Percentiles rank a stretch among this genome's conserved stretches.
These are phyloP conservation scores for Xylaria palmicola DNA, from an alignment of 495 filamentous ascomycete species.

Conservation along the genomic window DNA sequence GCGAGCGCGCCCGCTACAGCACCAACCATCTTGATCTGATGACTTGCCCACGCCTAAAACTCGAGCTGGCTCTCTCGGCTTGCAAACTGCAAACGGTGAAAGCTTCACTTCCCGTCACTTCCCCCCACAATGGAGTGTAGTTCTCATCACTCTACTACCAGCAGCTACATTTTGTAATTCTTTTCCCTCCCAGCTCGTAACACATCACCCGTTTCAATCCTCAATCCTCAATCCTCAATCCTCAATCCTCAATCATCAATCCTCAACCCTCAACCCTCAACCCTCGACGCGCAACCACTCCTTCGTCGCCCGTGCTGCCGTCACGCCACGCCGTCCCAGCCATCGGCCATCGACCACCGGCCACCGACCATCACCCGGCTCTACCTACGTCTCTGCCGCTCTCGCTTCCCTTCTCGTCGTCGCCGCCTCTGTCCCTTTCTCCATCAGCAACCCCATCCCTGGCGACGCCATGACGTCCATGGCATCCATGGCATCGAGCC, in stretches of 20 bases:
- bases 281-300: background rate
- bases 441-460: conserved; percentile 1
- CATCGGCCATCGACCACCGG: conserved; percentile 4
- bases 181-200: background rate
- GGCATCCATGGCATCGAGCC: conserved; percentile 29
- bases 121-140: conserved; percentile 7
- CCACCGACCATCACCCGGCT: too few species aligned
- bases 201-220: too few species aligned
- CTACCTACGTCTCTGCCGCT: background rate
- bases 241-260: background rate
- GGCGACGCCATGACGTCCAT: conserved; percentile 2
- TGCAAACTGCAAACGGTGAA: conserved; percentile 1
- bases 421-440: background rate
- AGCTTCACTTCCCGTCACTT: background rate
- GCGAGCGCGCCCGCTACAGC: background rate
- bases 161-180: background rate
- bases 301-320: background rate
- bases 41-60: conserved; percentile 9
- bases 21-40: conserved; percentile 8
- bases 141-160: background rate
- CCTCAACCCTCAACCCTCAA: background rate
- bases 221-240: too few species aligned
- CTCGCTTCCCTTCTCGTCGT: background rate
- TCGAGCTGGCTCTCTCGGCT: background rate
- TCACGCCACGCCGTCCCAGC: conserved; percentile 10